These are phyloP conservation scores for Alternaria sp. DNA, from an alignment of 2,329 filamentous ascomycete species.

Conservation along the genomic window DNA sequence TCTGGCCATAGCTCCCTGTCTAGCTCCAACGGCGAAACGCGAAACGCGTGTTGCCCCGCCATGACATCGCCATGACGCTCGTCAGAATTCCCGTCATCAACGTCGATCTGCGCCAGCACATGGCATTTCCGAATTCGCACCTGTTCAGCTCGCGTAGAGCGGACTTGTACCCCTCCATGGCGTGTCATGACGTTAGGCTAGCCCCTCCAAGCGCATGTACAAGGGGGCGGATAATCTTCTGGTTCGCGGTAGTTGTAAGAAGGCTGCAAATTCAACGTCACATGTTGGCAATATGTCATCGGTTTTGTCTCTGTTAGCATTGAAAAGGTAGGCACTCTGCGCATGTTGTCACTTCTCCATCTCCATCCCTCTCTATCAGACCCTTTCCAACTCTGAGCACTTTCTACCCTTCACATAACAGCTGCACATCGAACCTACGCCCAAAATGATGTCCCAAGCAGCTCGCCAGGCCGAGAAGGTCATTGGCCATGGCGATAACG, in stretches of 20 bases:
- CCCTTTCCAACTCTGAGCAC: neutral
- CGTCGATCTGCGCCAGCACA: conserved; percentile 29
- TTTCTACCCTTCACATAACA: neutral
- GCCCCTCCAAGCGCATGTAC: conserved; percentile 36
- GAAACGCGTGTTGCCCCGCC: conserved; percentile 25
- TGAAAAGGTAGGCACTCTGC: conserved; percentile 25
- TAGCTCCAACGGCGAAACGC: conserved; percentile 21
- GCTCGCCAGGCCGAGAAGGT: conserved; percentile 72
- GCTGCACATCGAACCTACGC: conserved; percentile 17
- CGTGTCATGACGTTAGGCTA: conserved; percentile 43
- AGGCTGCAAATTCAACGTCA: conserved; percentile 21
- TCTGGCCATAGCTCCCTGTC: conserved; percentile 23
- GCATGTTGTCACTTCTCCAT: conserved; percentile 1
- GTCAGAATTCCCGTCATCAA: conserved; percentile 22
- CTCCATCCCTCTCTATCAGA: neutral
- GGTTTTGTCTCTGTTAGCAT: conserved; percentile 14
- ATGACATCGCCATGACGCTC: conserved; percentile 44
- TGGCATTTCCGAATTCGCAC: conserved; percentile 17
- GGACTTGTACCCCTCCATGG: conserved; percentile 30
- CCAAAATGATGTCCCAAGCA: conserved; percentile 57
- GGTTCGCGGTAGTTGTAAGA: conserved; percentile 32
- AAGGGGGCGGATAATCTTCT: conserved; percentile 29
- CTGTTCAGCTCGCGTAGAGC: conserved; percentile 16
- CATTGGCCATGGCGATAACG: conserved; percentile 73
- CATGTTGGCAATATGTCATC: conserved; percentile 37